A percentile compares a stretch with the other conserved stretches of the same genome.
phyloP scores from a whole-genome alignment of 208 protist genomes.

The Leishmania aethiopica region DNA sequence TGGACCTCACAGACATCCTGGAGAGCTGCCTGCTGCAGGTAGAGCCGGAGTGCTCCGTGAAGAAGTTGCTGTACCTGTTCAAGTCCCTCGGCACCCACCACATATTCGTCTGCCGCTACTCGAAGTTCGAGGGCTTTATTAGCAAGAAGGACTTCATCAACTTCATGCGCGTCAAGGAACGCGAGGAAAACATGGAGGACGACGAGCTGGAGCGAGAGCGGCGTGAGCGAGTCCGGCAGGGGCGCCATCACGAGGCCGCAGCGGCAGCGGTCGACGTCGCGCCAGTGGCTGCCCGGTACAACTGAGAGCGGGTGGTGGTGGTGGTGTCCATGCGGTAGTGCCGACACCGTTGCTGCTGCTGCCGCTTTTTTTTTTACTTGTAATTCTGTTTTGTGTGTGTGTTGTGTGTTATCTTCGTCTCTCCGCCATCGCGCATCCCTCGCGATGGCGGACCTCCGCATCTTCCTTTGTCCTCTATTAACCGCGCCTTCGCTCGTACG shows the following conservation, averaged over 20 bases:
- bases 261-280: background rate
- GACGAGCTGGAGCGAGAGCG: conserved; percentile 43
- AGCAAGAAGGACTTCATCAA: conserved; percentile 86
- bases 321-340: background rate
- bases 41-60: conserved; percentile 70
- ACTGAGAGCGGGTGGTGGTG: background rate
- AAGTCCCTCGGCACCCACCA: conserved; percentile 73
- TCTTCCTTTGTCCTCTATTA: background rate
- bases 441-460: background rate
- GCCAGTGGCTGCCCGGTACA: background rate
- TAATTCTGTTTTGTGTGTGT: background rate
- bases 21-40: conserved; percentile 73
- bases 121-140: conserved; percentile 71
- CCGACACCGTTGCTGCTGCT: background rate
- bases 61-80: conserved; percentile 75
- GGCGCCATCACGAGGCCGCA: conserved; percentile 3
- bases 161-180: conserved; percentile 68
- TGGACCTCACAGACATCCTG: conserved; percentile 58
- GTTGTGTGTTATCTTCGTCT: background rate
- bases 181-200: conserved; percentile 62
- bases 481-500: background rate
- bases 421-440: background rate
- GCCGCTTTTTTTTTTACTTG: background rate
- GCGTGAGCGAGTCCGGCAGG: conserved; percentile 14
- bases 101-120: conserved; percentile 66